Evolutionary conservation across 306 rosid species (phyloP), one percentile per base, ranked within the genome.

Genomic region (Prunus armeniaca): DNA sequence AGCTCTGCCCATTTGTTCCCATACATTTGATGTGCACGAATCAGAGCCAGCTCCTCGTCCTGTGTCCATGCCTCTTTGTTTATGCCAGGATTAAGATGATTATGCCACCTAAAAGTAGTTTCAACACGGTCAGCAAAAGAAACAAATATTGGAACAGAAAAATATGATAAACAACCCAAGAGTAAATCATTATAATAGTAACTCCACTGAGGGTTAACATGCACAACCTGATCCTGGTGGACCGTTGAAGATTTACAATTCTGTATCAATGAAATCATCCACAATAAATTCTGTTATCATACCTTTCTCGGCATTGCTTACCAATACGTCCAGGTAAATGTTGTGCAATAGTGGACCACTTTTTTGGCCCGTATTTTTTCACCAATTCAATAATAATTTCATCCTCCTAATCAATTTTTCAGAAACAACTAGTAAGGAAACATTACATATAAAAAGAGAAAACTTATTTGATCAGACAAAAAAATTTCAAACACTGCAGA

Each of bases 281-380:
- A 71, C 28, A 73, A 68, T 49, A 58, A 78, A 62, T 32, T 54
- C 32, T 58, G 10, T 67, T 14, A 28, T 32, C 93, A 67, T 91
- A 96, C 99, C 99, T 96, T 96, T 96, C 99, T 62, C 99, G 91
- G 66, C 99, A 96, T 80, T 96, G 99, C 89, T 96, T 96, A 66
- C 99, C 99, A 73, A 92, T 96, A n/a, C 99, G 97, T 80, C 99
- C 99, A 54, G 97, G 97, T 85, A 96, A 83, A 79, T 87, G 89
- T 51, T 91, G 90, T 50, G 99, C 97, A 9, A 96, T 93, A 50
- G 96, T 88, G 65, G 99, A 96, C 99, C 99, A 96, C 81, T 93
- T 96, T 83, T 96, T 93, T 12, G 97, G 98, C 64, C 99, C 99
- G 80, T 72, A 89, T 78, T 84, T 86, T 52, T 89, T 82, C 65